These are phyloP conservation scores for Talaromyces ruber DNA, from an alignment of 495 filamentous ascomycete species.

Conservation along the genomic window DNA sequence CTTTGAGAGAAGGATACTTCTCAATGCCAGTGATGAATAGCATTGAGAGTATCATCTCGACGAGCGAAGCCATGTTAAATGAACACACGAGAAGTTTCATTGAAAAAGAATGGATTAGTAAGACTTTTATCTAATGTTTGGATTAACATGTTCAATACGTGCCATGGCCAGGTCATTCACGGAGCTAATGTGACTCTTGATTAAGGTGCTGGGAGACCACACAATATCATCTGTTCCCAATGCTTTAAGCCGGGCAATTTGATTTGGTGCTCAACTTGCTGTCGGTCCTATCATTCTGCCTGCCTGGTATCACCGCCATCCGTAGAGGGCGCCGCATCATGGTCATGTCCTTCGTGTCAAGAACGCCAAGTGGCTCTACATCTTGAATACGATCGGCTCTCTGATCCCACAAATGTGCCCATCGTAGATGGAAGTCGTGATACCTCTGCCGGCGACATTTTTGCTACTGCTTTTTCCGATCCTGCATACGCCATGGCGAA, in stretches of 20 bases:
- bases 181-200: not conserved
- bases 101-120: conserved; percentile 24
- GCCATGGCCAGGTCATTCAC: not conserved
- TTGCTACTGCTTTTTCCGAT: not conserved
- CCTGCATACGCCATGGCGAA: not conserved
- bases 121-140: not conserved
- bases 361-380: not conserved
- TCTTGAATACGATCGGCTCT: not conserved
- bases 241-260: conserved; percentile 21
- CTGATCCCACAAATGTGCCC: not conserved
- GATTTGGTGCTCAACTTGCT: conserved; percentile 23
- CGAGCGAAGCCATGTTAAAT: not conserved
- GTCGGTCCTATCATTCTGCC: conserved; percentile 24
- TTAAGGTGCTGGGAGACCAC: conserved; percentile 21
- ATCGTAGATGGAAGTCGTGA: not conserved
- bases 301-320: conserved; percentile 13
- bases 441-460: not conserved
- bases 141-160: not conserved
- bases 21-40: not conserved
- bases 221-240: conserved; percentile 23
- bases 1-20: not conserved
- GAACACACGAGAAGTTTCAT: conserved; percentile 14
- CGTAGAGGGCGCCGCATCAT: not conserved
- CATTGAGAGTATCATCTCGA: not conserved
- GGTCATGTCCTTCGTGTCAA: not conserved